Evolutionary conservation across 352 stramenopile genomes (phyloP).

Genomic region (Globisporangium solare): DNA sequence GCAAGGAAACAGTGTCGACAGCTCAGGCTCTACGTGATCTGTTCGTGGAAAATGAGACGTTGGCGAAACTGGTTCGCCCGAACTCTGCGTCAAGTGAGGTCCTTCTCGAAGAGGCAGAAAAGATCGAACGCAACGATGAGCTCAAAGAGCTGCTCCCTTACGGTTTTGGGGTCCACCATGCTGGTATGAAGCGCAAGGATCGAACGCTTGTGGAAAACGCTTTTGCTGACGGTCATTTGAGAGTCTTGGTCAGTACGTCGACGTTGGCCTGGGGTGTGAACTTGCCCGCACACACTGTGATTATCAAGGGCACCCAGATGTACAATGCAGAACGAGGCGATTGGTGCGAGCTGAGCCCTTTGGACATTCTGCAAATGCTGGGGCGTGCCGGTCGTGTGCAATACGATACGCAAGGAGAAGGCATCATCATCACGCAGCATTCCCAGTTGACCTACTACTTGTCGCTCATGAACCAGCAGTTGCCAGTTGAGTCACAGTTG

Average conservation of each 20-base stretch:
- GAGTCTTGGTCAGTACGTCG: slow-evolving; percentile 97
- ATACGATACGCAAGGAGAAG: slow-evolving; percentile 97
- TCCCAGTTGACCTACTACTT: slow-evolving; percentile 99
- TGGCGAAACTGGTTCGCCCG: slow-evolving; percentile 88
- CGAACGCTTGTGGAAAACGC: slow-evolving; percentile 98
- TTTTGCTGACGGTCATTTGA: slow-evolving; percentile 96
- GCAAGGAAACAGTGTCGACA: slow-evolving; percentile 97
- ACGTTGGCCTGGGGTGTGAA: slow-evolving; percentile 99
- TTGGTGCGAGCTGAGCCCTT: slow-evolving; percentile 97
- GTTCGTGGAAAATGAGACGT: slow-evolving; percentile 94
- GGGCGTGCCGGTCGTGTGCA: slow-evolving; percentile 97
- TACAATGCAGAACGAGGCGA: slow-evolving; percentile 98
- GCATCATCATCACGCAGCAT: slow-evolving; percentile 99
- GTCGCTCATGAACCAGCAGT: slow-evolving; percentile 98
- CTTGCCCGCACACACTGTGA: slow-evolving; percentile 98
- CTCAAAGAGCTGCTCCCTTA: slow-evolving; percentile 98
- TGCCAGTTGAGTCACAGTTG: slow-evolving; percentile 99
- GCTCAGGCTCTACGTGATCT: slow-evolving; percentile 95
- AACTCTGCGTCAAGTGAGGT: slow-evolving; percentile 89
- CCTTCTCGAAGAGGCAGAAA: slow-evolving; percentile 91
- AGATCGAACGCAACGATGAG: slow-evolving; percentile 93
- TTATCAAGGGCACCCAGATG: slow-evolving; percentile 99
- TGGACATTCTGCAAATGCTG: slow-evolving; percentile 99
- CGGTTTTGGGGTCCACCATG: slow-evolving; percentile 99
- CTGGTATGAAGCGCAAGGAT: slow-evolving; percentile 96